phyloP scores from a whole-genome alignment of 148 eudicot genomes.

The Amaranthus hypochondriacus region DNA sequence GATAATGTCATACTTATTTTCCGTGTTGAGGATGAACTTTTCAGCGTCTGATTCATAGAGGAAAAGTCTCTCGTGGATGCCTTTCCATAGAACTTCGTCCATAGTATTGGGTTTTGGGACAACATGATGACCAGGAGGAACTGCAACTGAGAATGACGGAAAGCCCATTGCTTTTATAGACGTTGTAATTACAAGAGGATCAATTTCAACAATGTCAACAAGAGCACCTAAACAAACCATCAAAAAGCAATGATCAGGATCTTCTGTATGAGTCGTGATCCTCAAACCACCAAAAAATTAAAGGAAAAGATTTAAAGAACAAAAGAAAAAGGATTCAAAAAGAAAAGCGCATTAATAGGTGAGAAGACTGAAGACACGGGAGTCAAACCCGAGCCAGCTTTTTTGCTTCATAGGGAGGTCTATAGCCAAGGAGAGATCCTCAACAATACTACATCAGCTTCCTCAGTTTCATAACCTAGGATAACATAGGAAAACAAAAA shows the following conservation, averaged over 20 bases:
- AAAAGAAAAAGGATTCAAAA: too few relatives aligned
- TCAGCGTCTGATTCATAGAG: slow-evolving; percentile 83
- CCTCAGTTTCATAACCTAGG: too few relatives aligned
- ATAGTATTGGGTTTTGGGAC: slow-evolving; percentile 34
- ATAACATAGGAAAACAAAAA: too few relatives aligned
- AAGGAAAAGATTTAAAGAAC: not conserved
- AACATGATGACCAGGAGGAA: slow-evolving; percentile 43
- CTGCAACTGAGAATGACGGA: slow-evolving; percentile 59
- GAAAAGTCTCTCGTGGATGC: slow-evolving; percentile 80
- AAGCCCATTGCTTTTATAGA: slow-evolving; percentile 87
- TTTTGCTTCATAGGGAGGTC: too few relatives aligned
- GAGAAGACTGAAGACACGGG: too few relatives aligned
- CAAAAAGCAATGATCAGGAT: slow-evolving; percentile 8
- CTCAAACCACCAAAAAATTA: not conserved
- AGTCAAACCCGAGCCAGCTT: too few relatives aligned
- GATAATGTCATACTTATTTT: slow-evolving; percentile 60
- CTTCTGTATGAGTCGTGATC: not conserved
- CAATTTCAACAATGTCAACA: slow-evolving; percentile 80
- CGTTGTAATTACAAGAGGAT: slow-evolving; percentile 82
- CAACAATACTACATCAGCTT: too few relatives aligned
- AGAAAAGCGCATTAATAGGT: too few relatives aligned
- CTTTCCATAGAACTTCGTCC: slow-evolving; percentile 74
- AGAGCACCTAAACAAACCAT: slow-evolving; percentile 53
- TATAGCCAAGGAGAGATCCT: too few relatives aligned
- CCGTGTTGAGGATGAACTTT: slow-evolving; percentile 50